A percentile compares a stretch with the other conserved stretches of the same genome.
Evolutionary conservation across 768 basidiomycete genomes (phyloP).

Genomic region (Tricholoma furcatifolium): DNA sequence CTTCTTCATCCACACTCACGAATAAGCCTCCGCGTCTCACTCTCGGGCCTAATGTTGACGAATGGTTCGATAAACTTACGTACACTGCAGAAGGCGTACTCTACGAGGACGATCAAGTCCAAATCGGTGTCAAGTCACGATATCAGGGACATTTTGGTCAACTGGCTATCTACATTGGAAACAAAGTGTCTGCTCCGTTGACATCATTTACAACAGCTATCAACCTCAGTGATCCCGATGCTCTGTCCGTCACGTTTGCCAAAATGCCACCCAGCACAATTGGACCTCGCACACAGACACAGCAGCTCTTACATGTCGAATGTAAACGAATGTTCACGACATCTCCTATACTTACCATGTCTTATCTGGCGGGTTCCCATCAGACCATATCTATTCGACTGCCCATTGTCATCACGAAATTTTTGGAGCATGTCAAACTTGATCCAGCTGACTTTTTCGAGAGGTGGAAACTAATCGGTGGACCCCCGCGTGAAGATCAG

Average conservation of each 20-base stretch:
- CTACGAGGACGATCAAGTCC: slow-evolving; percentile 94
- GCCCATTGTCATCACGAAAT: slow-evolving; percentile 87
- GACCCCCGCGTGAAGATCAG: slow-evolving; percentile 91
- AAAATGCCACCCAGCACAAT: slow-evolving; percentile 88
- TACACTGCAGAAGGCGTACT: slow-evolving; percentile 84
- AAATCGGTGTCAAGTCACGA: slow-evolving; percentile 94
- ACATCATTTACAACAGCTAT: slow-evolving; percentile 88
- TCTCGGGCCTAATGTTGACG: slow-evolving; percentile 71
- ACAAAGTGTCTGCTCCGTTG: slow-evolving; percentile 88
- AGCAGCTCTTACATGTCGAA: slow-evolving; percentile 92
- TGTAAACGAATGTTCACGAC: slow-evolving; percentile 84
- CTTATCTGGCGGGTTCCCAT: slow-evolving; percentile 90
- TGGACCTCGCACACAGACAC: slow-evolving; percentile 80
- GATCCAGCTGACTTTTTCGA: slow-evolving; percentile 90
- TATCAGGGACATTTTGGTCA: slow-evolving; percentile 95
- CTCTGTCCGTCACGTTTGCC: slow-evolving; percentile 80
- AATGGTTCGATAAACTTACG: slow-evolving; percentile 85
- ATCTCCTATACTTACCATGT: slow-evolving; percentile 80
- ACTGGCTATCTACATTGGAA: slow-evolving; percentile 92
- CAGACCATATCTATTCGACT: slow-evolving; percentile 82
- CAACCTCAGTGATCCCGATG: slow-evolving; percentile 68
- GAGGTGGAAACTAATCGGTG: slow-evolving; percentile 96
- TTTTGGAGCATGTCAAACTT: slow-evolving; percentile 91
- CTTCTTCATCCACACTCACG: slow-evolving; percentile 12
- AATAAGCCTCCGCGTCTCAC: slow-evolving; percentile 54